Evolutionary conservation across 1,284 basidiomycete species (phyloP).

Genomic region (Ganoderma lucidum): DNA sequence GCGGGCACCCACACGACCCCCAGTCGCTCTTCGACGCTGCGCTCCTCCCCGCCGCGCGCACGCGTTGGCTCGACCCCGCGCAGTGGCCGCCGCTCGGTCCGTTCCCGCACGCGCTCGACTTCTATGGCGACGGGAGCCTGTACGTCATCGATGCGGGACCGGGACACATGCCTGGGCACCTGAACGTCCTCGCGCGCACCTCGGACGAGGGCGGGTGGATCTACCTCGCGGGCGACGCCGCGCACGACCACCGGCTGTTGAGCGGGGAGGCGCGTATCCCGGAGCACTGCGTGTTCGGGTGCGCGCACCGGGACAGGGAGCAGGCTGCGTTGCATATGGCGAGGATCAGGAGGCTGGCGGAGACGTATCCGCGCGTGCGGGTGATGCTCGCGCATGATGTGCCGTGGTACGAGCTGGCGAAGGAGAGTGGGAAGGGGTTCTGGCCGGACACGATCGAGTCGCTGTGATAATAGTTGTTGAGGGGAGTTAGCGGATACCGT

Average conservation of each 20-base stretch:
- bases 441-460: slow-evolving; percentile 48
- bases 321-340: slow-evolving; percentile 51
- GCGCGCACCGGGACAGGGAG: slow-evolving; percentile 53
- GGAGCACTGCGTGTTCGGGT: slow-evolving; percentile 39
- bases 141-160: slow-evolving; percentile 60
- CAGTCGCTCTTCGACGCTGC: slow-evolving; percentile 43
- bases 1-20: slow-evolving; percentile 53
- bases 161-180: slow-evolving; percentile 61
- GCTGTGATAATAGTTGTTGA: slow-evolving; percentile 4
- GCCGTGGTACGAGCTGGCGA: slow-evolving; percentile 57
- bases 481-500: neutral
- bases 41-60: slow-evolving; percentile 53
- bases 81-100: slow-evolving; percentile 46
- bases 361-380: slow-evolving; percentile 47
- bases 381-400: slow-evolving; percentile 62
- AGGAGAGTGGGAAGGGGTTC: slow-evolving; percentile 44
- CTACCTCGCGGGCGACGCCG: slow-evolving; percentile 62
- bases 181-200: slow-evolving; percentile 64
- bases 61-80: slow-evolving; percentile 38
- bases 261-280: slow-evolving; percentile 54
- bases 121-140: slow-evolving; percentile 62
- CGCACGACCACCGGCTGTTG: slow-evolving; percentile 61
- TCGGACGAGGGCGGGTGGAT: slow-evolving; percentile 62
- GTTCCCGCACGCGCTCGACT: slow-evolving; percentile 60
- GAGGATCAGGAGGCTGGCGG: slow-evolving; percentile 48